phyloP scores from a whole-genome alignment of 2,329 filamentous ascomycete genomes.

The Alternaria conjuncta region DNA sequence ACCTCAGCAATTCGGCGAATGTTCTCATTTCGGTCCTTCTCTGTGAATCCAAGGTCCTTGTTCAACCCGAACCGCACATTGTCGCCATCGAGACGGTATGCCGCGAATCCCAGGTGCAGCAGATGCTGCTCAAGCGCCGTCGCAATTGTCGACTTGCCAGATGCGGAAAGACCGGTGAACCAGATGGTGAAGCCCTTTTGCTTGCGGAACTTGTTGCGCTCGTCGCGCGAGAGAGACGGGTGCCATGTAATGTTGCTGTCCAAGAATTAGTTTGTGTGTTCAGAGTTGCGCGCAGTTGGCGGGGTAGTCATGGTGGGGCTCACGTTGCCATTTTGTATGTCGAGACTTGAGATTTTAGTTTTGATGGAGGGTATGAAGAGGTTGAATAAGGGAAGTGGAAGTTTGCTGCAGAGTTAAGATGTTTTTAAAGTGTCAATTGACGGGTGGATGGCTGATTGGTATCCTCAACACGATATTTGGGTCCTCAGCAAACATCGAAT shows the following conservation, averaged over 20 bases:
- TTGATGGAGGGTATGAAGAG: background rate
- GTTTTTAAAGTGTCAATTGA: conserved; percentile 9
- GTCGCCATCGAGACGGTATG: conserved; percentile 96
- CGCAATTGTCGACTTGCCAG: conserved; percentile 95
- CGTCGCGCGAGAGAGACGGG: conserved; percentile 76
- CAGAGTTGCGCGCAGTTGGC: conserved; percentile 14
- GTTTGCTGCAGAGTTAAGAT: conserved; percentile 3
- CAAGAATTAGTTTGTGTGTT: conserved; percentile 15
- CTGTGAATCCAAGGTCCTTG: conserved; percentile 94
- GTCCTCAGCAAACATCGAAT: conserved; percentile 22
- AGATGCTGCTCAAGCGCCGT: conserved; percentile 97
- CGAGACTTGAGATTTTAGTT: background rate
- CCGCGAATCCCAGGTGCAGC: conserved; percentile 79
- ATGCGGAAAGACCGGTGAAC: conserved; percentile 96
- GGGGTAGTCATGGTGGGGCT: conserved; percentile 36
- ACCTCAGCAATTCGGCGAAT: conserved; percentile 92
- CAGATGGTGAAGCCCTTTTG: conserved; percentile 95
- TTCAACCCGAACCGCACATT: conserved; percentile 98
- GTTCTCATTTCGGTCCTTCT: conserved; percentile 95
- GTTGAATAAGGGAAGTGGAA: background rate
- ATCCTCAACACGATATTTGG: conserved; percentile 8
- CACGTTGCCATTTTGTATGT: conserved; percentile 43
- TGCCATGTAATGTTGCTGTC: conserved; percentile 90
- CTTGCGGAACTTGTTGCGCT: conserved; percentile 76
- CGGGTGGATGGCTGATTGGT: conserved; percentile 17